phyloP scores from a whole-genome alignment of 2,329 filamentous ascomycete species.

The Nigrograna mackinnonii region DNA sequence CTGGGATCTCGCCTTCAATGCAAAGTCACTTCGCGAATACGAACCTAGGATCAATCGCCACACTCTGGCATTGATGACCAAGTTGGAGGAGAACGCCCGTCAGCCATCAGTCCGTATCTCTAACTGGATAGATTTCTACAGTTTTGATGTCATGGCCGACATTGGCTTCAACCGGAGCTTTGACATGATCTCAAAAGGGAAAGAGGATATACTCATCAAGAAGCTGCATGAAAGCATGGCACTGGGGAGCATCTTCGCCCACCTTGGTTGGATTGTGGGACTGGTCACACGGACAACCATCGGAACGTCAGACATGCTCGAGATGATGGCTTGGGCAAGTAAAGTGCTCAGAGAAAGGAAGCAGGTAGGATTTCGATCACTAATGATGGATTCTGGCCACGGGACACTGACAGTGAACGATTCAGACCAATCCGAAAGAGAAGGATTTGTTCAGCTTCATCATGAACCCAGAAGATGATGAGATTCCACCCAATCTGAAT shows the following conservation, averaged over 20 bases:
- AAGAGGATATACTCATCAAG: slow-evolving; percentile 30
- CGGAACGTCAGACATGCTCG: slow-evolving; percentile 24
- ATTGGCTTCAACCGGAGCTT: slow-evolving; percentile 47
- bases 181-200: slow-evolving; percentile 36
- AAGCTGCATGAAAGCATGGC: slow-evolving; percentile 27
- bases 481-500: slow-evolving; percentile 24
- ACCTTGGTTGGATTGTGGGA: slow-evolving; percentile 24
- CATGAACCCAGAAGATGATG: slow-evolving; percentile 19
- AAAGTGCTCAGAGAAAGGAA: slow-evolving; percentile 27
- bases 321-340: slow-evolving; percentile 27
- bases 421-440: slow-evolving; percentile 25
- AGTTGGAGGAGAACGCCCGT: slow-evolving; percentile 21
- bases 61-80: slow-evolving; percentile 24
- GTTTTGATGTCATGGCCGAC: slow-evolving; percentile 56
- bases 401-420: slow-evolving; percentile 1
- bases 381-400: background rate
- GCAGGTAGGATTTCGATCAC: slow-evolving; percentile 14
- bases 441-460: slow-evolving; percentile 30
- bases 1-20: slow-evolving; percentile 38
- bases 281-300: slow-evolving; percentile 17
- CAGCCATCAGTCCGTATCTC: slow-evolving; percentile 27
- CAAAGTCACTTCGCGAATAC: slow-evolving; percentile 38
- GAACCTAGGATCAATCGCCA: slow-evolving; percentile 38
- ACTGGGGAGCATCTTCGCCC: slow-evolving; percentile 20
- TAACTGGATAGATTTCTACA: slow-evolving; percentile 44